Conservation (phyloP, 2,329 filamentous ascomycete genomes). For the Helminthosporium solani region DNA sequence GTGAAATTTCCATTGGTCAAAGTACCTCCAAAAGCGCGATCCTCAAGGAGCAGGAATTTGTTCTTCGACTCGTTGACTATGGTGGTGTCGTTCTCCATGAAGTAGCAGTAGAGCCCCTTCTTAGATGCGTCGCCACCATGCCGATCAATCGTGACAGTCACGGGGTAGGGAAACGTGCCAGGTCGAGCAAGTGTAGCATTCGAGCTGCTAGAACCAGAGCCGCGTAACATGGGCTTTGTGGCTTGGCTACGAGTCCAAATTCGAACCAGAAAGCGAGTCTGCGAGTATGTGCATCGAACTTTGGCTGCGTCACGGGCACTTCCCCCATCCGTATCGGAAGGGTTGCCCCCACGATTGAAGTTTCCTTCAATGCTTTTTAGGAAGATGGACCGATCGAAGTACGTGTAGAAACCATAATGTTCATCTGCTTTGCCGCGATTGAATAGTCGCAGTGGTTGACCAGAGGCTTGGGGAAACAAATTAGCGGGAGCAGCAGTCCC, state of each 20-base stretch:
- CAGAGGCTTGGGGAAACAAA: conserved; percentile 66
- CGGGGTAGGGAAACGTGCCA: conserved; percentile 62
- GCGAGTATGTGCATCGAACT: conserved; percentile 58
- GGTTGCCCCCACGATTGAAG: conserved; percentile 41
- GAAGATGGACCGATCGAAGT: conserved; percentile 86
- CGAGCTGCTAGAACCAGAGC: conserved; percentile 34
- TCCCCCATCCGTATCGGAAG: conserved; percentile 54
- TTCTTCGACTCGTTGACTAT: conserved; percentile 42
- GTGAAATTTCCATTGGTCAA: conserved; percentile 54
- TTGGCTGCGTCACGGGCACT: conserved; percentile 48
- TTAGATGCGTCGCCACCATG: conserved; percentile 56
- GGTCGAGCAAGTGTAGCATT: conserved; percentile 52
- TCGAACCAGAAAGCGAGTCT: conserved; percentile 62
- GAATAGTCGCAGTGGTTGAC: conserved; percentile 80
- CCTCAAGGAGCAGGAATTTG: conserved; percentile 54
- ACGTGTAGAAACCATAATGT: conserved; percentile 92
- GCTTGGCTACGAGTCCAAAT: conserved; percentile 59
- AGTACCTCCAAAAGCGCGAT: conserved; percentile 52
- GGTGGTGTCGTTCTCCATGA: conserved; percentile 50
- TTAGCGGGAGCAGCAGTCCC: conserved; percentile 71
- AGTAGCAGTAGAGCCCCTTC: conserved; percentile 64
- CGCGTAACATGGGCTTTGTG: conserved; percentile 38
- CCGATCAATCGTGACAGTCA: conserved; percentile 61
- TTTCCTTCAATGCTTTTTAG: conserved; percentile 59
- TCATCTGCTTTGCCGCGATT: conserved; percentile 78